Evolutionary conservation across 768 basidiomycete species (phyloP).

Genomic region (Podaxis sp.): DNA sequence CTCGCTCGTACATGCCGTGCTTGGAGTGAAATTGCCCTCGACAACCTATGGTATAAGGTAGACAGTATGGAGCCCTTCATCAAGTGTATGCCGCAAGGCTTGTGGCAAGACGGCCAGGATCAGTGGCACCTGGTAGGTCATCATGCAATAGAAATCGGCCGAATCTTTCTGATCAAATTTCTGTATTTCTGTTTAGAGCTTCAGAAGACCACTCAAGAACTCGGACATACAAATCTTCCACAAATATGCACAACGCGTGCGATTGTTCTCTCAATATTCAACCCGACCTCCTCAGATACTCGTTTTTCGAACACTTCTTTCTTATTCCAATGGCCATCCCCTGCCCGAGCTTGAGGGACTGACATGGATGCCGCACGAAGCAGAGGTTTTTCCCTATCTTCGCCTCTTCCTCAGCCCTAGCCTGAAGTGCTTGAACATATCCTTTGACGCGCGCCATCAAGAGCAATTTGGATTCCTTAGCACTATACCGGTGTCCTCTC

Average conservation of each 20-base stretch:
- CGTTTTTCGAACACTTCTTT: neutral
- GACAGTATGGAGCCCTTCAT: neutral
- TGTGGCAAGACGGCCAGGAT: neutral
- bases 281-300: neutral
- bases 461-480: neutral
- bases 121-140: no score
- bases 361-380: neutral
- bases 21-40: neutral
- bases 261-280: neutral
- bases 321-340: neutral
- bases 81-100: neutral
- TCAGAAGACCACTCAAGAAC: neutral
- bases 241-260: conserved; percentile 1
- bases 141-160: no score
- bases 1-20: neutral
- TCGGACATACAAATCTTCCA: neutral
- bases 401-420: neutral
- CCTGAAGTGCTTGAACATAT: neutral
- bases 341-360: neutral
- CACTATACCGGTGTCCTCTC: neutral
- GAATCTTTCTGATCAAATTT: no score
- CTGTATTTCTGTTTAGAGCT: no score
- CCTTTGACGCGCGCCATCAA: neutral
- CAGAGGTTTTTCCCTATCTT: neutral
- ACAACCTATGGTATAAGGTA: neutral